phyloP scores from a whole-genome alignment of 768 basidiomycete genomes.

The Pisolithus albus region DNA sequence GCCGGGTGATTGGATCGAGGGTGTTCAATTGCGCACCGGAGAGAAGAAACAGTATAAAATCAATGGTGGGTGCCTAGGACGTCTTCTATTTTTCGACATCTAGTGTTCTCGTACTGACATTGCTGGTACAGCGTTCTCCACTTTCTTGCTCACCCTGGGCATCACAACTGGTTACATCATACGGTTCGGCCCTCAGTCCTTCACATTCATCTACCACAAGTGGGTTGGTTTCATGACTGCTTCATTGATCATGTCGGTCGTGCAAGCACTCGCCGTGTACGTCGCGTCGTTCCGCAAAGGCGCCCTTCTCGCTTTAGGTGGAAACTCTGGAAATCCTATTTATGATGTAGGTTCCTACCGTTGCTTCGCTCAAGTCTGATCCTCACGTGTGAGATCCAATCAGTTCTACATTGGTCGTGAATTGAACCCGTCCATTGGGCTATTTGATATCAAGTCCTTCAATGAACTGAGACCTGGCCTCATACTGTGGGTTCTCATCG shows the following conservation, averaged over 20 bases:
- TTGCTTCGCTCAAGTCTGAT: not conserved
- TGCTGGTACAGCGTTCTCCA: conserved; percentile 63
- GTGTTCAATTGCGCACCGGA: conserved; percentile 67
- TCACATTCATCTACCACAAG: conserved; percentile 89
- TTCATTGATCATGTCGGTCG: conserved; percentile 65
- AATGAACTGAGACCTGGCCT: conserved; percentile 48
- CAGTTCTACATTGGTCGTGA: conserved; percentile 94
- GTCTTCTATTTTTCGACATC: not conserved
- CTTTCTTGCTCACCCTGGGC: conserved; percentile 76
- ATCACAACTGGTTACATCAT: conserved; percentile 61
- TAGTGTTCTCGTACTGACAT: not conserved
- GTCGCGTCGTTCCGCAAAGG: conserved; percentile 58
- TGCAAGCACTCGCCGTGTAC: conserved; percentile 72
- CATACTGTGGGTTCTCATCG: conserved; percentile 85
- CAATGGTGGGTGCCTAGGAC: conserved; percentile 58
- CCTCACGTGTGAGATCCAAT: not conserved
- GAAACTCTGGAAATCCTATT: conserved; percentile 78
- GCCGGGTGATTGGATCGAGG: conserved; percentile 67
- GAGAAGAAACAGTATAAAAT: conserved; percentile 82
- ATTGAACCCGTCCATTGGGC: conserved; percentile 80
- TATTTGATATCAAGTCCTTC: conserved; percentile 66
- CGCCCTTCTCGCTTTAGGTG: conserved; percentile 82
- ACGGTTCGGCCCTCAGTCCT: conserved; percentile 67
- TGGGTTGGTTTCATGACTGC: conserved; percentile 88
- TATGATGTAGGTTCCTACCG: conserved; percentile 68